Conservation (phyloP, 805 yeast species). For the Pichia kluyveri region DNA sequence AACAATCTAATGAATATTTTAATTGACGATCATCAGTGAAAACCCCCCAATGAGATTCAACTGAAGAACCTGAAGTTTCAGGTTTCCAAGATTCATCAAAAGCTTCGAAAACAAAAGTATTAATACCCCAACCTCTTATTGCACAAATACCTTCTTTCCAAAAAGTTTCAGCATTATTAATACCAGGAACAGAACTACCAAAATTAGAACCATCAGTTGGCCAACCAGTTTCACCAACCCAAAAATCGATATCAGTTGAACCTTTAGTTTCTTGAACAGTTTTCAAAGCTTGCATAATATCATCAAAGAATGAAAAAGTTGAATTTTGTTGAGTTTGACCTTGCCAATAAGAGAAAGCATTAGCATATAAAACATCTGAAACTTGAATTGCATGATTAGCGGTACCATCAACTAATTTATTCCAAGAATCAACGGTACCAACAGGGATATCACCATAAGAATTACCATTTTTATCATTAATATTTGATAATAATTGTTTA, state of each 20-base stretch:
- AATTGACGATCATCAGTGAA: constrained; percentile 42
- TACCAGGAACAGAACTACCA: constrained; percentile 58
- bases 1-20: constrained; percentile 40
- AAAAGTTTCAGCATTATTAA: constrained; percentile 64
- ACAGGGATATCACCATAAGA: constrained; percentile 66
- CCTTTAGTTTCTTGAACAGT: constrained; percentile 81
- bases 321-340: constrained; percentile 82
- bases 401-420: constrained; percentile 74
- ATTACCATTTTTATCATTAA: constrained; percentile 74
- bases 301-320: constrained; percentile 88
- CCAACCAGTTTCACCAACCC: constrained; percentile 99
- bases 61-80: constrained; percentile 74
- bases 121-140: constrained; percentile 92
- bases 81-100: constrained; percentile 97
- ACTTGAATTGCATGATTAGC: constrained; percentile 64
- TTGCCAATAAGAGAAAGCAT: constrained; percentile 98
- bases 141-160: constrained; percentile 90
- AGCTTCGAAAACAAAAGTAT: constrained; percentile 89
- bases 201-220: constrained; percentile 77
- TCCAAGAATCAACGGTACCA: constrained; percentile 97
- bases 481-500: constrained; percentile 47
- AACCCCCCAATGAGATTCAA: constrained; percentile 95
- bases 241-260: constrained; percentile 74
- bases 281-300: constrained; percentile 95
- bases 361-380: constrained; percentile 81